phyloP scores from a whole-genome alignment of 2,329 filamentous ascomycete genomes.

The Scleromitrula shiraiana region DNA sequence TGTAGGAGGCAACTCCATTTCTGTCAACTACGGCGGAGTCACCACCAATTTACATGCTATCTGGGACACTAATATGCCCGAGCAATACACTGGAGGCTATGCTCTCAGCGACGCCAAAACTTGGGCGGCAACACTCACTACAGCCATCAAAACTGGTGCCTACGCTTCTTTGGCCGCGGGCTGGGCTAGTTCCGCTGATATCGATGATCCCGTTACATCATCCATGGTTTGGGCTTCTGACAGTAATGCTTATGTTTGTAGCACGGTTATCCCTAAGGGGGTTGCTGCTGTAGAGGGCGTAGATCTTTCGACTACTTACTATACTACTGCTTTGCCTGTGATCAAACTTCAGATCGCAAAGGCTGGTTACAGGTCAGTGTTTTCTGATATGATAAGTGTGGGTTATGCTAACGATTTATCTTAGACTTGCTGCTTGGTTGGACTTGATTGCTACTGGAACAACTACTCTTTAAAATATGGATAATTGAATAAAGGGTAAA shows the following conservation, averaged over 20 bases:
- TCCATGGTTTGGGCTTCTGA: slow-evolving; percentile 58
- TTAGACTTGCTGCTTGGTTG: slow-evolving; percentile 54
- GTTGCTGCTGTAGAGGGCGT: slow-evolving; percentile 44
- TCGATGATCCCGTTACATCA: slow-evolving; percentile 16
- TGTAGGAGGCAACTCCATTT: slow-evolving; percentile 60
- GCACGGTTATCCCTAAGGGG: slow-evolving; percentile 53
- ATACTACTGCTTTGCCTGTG: slow-evolving; percentile 50
- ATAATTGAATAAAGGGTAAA: no score
- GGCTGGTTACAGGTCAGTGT: slow-evolving; percentile 49
- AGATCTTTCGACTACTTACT: slow-evolving; percentile 54
- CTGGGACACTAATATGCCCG: slow-evolving; percentile 37
- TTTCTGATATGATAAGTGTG: background rate
- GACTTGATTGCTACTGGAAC: slow-evolving; percentile 44
- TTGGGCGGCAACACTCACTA: slow-evolving; percentile 50
- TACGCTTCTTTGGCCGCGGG: slow-evolving; percentile 31
- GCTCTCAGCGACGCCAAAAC: slow-evolving; percentile 40
- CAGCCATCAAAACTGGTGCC: slow-evolving; percentile 48
- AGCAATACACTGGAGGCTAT: slow-evolving; percentile 52
- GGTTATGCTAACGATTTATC: background rate
- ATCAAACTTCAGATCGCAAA: slow-evolving; percentile 59
- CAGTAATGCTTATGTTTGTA: slow-evolving; percentile 54
- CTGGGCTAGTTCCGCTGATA: slow-evolving; percentile 17
- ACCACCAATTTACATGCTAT: slow-evolving; percentile 59
- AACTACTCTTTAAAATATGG: slow-evolving; percentile 5
- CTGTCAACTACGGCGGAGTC: slow-evolving; percentile 51